Percentiles rank a stretch among this genome's conserved stretches.
Conservation (phyloP, 441 rosid species). For the Mallotus japonicus region DNA sequence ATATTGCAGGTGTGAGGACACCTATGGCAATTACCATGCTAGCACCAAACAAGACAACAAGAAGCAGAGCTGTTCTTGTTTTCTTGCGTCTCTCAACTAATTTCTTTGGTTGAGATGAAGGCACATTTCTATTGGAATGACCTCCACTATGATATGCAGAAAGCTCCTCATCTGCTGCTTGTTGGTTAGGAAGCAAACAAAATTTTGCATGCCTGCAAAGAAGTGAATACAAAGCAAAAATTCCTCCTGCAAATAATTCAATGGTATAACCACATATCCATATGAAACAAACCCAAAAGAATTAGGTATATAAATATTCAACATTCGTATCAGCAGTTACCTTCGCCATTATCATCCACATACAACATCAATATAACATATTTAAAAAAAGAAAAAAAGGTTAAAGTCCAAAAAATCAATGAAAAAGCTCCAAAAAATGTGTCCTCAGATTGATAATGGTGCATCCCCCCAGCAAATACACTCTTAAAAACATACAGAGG, state of each 20-base stretch:
- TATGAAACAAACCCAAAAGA: not conserved
- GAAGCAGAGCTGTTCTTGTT: conserved; percentile 61
- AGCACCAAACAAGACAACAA: conserved; percentile 69
- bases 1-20: conserved; percentile 80
- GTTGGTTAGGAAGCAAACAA: conserved; percentile 84
- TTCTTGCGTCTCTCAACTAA: conserved; percentile 59
- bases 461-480: conserved; percentile 65
- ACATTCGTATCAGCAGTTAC: conserved; percentile 35
- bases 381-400: conserved; percentile 71
- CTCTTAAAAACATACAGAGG: conserved; percentile 81
- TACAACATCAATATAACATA: conserved; percentile 55
- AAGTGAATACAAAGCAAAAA: conserved; percentile 74
- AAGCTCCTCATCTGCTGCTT: conserved; percentile 88
- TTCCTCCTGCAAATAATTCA: conserved; percentile 61
- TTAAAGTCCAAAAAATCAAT: conserved; percentile 80
- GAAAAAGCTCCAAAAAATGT: conserved; percentile 74
- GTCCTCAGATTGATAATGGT: conserved; percentile 58
- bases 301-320: not conserved
- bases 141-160: conserved; percentile 61
- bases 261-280: conserved; percentile 15
- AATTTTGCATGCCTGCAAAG: conserved; percentile 77
- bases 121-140: conserved; percentile 40
- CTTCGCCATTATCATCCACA: conserved; percentile 83
- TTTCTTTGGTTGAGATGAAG: conserved; percentile 49
- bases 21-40: conserved; percentile 55